Base-by-base conservation (phyloP, 192 early-diverging fungal genomes). In the Geranomyces michiganensis region DNA sequence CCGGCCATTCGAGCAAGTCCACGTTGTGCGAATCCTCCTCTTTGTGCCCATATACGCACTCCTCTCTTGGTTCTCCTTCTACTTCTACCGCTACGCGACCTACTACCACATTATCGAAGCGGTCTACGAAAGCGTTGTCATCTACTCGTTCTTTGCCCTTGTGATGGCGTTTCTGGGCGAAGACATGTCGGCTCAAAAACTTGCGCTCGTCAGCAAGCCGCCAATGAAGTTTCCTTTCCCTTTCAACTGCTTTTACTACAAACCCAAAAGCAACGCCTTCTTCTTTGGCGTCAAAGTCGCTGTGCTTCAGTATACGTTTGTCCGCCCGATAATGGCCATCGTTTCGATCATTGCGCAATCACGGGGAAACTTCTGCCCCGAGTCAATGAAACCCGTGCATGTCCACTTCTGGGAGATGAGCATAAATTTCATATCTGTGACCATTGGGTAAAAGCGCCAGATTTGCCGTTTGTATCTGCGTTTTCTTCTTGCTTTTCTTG, bases 11-110 rank as follows among this genome's bases (percentile, higher is more conserved):
- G 72, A 78, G 49, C 67, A 75, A 55, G 55, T 41, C 36, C 36
- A 41, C 10, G 36, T 41, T 3, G 36, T 53, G 55, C 32, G 59
- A 33, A 61, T 93, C 48, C 78, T 90, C 26, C 80, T 93, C 31
- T 84, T 93, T 76, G 87, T 91, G 61, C 90, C 91, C 0, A 80
- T 92, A 33, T 93, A 93, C 76, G 76, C 89, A 49, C 75, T 90
- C 36, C 84, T 92, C 43, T 87, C 87, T 12, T 89, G 79, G 56
- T 78, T 89, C 62, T 81, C 84, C 55, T 92, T 90, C 75, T 59
- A 84, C 47, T 93, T 84, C 73, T 90, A 90, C 65, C 78, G 80
- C 41, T 71, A 84, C 46, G 84, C 87, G 17, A 85, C 88, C 24
- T 92, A 90, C 81, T 88, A 83, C 63, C 76, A 79, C 46, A 85